Evolutionary conservation across 176 grass and related monocot species (phyloP), one percentile per base, ranked within the genome.

Genomic region (Musa troglodytarum): DNA sequence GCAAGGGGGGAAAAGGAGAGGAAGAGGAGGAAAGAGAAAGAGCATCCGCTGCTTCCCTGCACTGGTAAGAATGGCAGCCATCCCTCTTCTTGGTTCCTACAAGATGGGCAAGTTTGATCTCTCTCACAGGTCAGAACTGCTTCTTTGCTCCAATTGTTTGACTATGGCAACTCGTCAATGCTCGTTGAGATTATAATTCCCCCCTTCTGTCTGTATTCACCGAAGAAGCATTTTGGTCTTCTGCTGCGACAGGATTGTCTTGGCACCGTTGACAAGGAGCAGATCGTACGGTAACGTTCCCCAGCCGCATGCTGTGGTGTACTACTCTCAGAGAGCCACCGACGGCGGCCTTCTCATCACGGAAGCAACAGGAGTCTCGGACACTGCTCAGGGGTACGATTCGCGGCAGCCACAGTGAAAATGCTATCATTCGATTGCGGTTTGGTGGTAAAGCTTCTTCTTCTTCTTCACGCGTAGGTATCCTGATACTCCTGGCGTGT

Each of bases 251-350:
- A 90, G 81, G 74, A 71, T 86, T 76, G 78, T 81, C 51, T 54
- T 85, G 51, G 79, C 78, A 1, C 80, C 81, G 1, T 53, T 79
- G 54, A 76, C 83, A 1, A 58, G 79, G 28, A 73, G 29, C 10
- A 82, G 82, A 51, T 90, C 79, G 20, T 85, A 79, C 11, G 72
- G 65, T 53, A 69, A 49, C 9, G 63, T 82, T 77, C 77, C 83
- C 49, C 81, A 73, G 16, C 51, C 63, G 8, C 87, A 82, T 22
- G 77, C 70, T n/a, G 29, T 49, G 6, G 14, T 77, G 26, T 89
- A 82, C 62, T 85, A 89, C 61, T 85, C 74, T n/a, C 81, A 87
- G 62, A 80, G 86, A 63, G 28, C 86, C 8, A 83, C 81, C 1
- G 3, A 83, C 17, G 81, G 81, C 0, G 81, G 81, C 26, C 78